Conservation (phyloP, 805 yeast genomes). For the Lipomyces orientalis region DNA sequence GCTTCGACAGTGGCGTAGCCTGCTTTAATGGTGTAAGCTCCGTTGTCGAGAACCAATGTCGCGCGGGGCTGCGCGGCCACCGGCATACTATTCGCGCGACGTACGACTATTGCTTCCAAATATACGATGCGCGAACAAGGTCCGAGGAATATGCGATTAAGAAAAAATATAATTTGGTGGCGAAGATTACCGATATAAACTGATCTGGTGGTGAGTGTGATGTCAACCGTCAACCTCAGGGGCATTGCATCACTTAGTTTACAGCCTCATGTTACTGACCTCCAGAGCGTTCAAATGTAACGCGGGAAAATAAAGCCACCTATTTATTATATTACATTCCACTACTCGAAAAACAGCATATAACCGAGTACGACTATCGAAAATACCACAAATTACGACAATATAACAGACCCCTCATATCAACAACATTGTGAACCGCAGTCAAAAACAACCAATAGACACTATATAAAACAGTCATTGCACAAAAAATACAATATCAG, state of each 20-base stretch:
- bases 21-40: constrained; percentile 79
- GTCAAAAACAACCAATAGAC: constrained; percentile 7
- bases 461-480: constrained; percentile 9
- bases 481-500: not conserved
- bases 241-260: no score
- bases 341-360: not conserved
- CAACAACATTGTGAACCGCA: not conserved
- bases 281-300: not conserved
- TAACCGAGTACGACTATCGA: not conserved
- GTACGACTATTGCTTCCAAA: not conserved
- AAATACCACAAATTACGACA: constrained; percentile 6
- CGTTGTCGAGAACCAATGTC: constrained; percentile 79
- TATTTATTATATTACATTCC: not conserved
- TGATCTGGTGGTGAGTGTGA: not conserved
- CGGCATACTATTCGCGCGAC: constrained; percentile 7
- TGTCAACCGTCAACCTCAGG: no score
- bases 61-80: constrained; percentile 17
- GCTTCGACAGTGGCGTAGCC: constrained; percentile 53
- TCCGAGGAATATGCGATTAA: not conserved
- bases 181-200: not conserved
- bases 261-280: not conserved
- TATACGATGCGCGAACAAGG: not conserved
- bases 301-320: not conserved
- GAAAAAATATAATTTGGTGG: not conserved
- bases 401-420: not conserved